Evolutionary conservation across 257 asterid genomes (phyloP), one percentile per base, ranked within the genome.

Genomic region (Gardenia jasminoides): DNA sequence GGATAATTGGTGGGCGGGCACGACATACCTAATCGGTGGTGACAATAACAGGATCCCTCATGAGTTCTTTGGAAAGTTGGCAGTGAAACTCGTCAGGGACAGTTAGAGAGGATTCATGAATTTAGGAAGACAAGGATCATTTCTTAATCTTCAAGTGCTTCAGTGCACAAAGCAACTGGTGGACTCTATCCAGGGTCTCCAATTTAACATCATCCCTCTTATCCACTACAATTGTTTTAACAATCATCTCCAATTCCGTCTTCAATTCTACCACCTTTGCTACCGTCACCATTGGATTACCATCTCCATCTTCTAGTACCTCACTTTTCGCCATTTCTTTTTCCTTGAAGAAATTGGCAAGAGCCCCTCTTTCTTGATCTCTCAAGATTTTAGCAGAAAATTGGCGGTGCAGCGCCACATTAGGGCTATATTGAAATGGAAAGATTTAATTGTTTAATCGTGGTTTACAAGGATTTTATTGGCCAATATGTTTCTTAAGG

Each of bases 31-130:
- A 93, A 78, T 97, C 99, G 71, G 92, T 85, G 84, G 95, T 56
- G 70, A 93, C 64, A 82, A 96, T 82, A 74, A 96, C 98, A 72
- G 98, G 99, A 88, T 96, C 99, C 66, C 91, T 88, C 96, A 96
- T 91, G 70, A 93, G 88, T 65, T 91, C 87, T 80, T 87, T 92
- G 0, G 98, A 96, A 41, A 96, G 92, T 10, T 97, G 98, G 80
- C 99, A 96, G 36, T 82, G 88, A 72, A 93, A 96, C 81, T 89
- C 94, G 82, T 92, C 96, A 65, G 99, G 99, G 52, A 88, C 94
- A 46, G 82, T 31, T 28, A 86, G 92, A 66, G 58, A 24, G 31
- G 79, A 69, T 19, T 81, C 80, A 30, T 46, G 52, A 58, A 59
- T 71, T 44, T 81, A 76, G 59, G 59, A 20, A 82, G 54, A 30